Evolutionary conservation across 2,329 filamentous ascomycete species (phyloP).

Genomic region (Elsinoe ampelina): DNA sequence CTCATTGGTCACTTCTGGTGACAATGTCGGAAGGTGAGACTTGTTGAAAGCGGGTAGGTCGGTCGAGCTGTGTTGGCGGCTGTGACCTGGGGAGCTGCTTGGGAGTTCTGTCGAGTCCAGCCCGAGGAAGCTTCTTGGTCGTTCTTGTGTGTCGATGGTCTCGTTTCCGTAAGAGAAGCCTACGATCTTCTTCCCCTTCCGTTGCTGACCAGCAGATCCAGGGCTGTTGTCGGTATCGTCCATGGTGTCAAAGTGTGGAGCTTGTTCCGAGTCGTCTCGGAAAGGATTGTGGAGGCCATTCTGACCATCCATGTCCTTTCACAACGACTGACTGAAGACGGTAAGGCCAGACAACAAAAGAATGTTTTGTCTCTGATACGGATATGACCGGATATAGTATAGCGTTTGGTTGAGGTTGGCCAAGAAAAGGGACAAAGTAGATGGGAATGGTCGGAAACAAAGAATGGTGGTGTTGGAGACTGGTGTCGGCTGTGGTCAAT

Average conservation of each 20-base stretch:
- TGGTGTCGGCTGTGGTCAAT: background rate
- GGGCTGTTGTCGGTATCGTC: constrained; percentile 15
- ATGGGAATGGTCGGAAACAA: constrained; percentile 1
- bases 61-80: constrained; percentile 6
- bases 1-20: constrained; percentile 14
- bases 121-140: constrained; percentile 5
- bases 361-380: background rate
- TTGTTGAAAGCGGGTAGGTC: constrained; percentile 1
- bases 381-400: constrained; percentile 6
- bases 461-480: background rate
- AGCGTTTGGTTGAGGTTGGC: constrained; percentile 5
- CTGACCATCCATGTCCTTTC: constrained; percentile 5
- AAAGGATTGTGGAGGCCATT: background rate
- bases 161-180: constrained; percentile 15
- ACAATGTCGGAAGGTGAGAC: constrained; percentile 15
- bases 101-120: background rate
- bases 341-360: background rate
- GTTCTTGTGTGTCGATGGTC: constrained; percentile 13
- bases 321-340: background rate
- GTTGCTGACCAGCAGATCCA: constrained; percentile 12
- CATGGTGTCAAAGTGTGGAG: background rate
- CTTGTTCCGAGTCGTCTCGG: background rate
- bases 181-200: constrained; percentile 19
- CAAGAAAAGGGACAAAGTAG: constrained; percentile 9
- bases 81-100: background rate